A percentile compares a stretch with the other conserved stretches of the same genome.
Conservation (phyloP, 1,284 basidiomycete species). For the Irpex lacteus region DNA sequence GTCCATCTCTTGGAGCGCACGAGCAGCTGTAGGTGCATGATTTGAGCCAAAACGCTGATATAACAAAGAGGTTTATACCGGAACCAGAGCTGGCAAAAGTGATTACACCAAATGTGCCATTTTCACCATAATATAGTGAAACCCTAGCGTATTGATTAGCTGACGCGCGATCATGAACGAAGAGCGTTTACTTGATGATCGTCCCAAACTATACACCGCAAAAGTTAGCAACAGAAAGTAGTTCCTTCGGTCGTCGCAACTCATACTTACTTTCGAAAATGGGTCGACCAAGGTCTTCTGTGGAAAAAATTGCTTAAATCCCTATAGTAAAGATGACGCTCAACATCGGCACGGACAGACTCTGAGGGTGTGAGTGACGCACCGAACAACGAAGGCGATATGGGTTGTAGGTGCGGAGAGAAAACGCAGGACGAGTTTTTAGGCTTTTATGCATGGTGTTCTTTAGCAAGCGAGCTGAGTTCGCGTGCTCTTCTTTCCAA, state of each 20-base stretch:
- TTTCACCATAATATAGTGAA: too few relatives aligned
- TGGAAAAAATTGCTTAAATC: not conserved
- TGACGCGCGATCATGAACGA: too few relatives aligned
- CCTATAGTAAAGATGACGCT: not conserved
- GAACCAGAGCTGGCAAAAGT: too few relatives aligned
- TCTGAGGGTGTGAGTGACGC: not conserved
- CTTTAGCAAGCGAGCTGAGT: not conserved
- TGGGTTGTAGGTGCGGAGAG: slow-evolving; percentile 1
- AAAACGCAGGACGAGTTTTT: not conserved
- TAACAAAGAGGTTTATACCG: not conserved
- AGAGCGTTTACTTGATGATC: too few relatives aligned
- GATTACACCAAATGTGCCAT: not conserved
- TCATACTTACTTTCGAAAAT: too few relatives aligned
- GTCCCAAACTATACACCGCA: too few relatives aligned
- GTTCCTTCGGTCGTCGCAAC: too few relatives aligned
- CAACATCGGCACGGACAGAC: too few relatives aligned
- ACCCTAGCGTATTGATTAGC: too few relatives aligned
- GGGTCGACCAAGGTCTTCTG: not conserved
- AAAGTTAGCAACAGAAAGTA: too few relatives aligned
- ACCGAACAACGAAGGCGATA: not conserved
- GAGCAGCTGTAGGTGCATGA: not conserved
- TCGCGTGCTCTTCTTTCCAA: slow-evolving; percentile 2
- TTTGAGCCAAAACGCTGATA: not conserved
- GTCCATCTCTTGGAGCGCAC: not conserved
- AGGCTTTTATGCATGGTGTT: not conserved